These are phyloP conservation scores for Penicillium nucicola DNA, from an alignment of 495 filamentous ascomycete species.

Conservation along the genomic window DNA sequence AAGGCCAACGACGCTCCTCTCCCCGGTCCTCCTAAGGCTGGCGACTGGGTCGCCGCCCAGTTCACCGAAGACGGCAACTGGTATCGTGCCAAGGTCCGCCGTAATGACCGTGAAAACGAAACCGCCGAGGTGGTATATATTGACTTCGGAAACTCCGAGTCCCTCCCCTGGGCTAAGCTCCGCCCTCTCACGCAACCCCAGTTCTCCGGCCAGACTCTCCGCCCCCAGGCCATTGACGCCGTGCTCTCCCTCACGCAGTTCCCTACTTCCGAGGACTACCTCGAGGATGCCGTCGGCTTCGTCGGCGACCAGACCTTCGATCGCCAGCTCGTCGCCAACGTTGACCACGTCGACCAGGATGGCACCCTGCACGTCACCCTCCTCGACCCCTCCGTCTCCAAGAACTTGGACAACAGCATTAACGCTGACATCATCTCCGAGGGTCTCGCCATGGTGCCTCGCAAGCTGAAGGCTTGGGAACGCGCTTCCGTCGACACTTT, in stretches of 20 bases:
- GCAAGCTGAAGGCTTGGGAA: conserved; percentile 89
- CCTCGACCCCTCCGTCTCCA: conserved; percentile 63
- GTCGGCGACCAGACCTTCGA: conserved; percentile 64
- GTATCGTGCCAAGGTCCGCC: conserved; percentile 89
- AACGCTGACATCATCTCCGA: conserved; percentile 81
- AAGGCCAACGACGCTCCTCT: conserved; percentile 67
- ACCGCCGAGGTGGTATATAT: conserved; percentile 88
- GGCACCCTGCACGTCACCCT: conserved; percentile 80
- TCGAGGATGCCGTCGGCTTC: conserved; percentile 69
- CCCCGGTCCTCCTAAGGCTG: conserved; percentile 77
- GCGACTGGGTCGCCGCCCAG: conserved; percentile 84
- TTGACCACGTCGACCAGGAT: conserved; percentile 76
- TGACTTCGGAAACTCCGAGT: conserved; percentile 94
- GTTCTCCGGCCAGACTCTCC: conserved; percentile 75
- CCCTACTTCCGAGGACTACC: conserved; percentile 72
- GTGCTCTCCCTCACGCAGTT: conserved; percentile 87
- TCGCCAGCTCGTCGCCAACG: conserved; percentile 79
- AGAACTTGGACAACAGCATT: conserved; percentile 68
- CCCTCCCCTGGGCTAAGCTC: conserved; percentile 75
- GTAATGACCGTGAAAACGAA: conserved; percentile 87
- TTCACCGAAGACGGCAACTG: conserved; percentile 85
- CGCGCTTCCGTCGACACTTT: conserved; percentile 67
- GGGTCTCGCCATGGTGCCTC: conserved; percentile 84
- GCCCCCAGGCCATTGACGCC: conserved; percentile 82
- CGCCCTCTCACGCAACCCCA: conserved; percentile 73